These are phyloP conservation scores for Steccherinum ochraceum DNA, from an alignment of 768 basidiomycete species.

Conservation along the genomic window DNA sequence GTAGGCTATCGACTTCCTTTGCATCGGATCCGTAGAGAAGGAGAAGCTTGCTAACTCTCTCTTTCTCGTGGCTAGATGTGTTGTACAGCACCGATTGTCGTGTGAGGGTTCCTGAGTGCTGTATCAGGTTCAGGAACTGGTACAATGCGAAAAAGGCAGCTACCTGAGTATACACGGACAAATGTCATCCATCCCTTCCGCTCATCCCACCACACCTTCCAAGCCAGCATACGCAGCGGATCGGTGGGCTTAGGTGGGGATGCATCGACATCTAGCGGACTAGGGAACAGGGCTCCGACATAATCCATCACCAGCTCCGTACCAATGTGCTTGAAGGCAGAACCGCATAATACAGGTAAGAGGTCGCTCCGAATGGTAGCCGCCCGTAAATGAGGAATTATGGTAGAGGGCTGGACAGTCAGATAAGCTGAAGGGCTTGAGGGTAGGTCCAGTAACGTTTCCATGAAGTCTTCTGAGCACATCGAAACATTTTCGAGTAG, in stretches of 20 bases:
- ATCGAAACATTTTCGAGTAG: slow-evolving; percentile 77
- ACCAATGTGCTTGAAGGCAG: slow-evolving; percentile 75
- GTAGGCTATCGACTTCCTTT: slow-evolving; percentile 72
- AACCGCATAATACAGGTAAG: slow-evolving; percentile 78
- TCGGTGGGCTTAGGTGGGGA: slow-evolving; percentile 33
- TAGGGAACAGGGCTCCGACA: slow-evolving; percentile 71
- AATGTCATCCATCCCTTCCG: slow-evolving; percentile 90
- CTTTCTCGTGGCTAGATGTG: slow-evolving; percentile 58
- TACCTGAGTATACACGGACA: slow-evolving; percentile 83
- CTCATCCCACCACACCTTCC: slow-evolving; percentile 88
- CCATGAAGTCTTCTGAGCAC: slow-evolving; percentile 78
- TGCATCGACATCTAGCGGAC: slow-evolving; percentile 58
- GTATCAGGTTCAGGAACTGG: slow-evolving; percentile 6
- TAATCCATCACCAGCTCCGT: slow-evolving; percentile 80
- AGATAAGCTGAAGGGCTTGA: slow-evolving; percentile 61
- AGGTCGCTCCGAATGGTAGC: slow-evolving; percentile 61
- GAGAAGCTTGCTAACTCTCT: slow-evolving; percentile 68
- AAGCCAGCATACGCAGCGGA: slow-evolving; percentile 63
- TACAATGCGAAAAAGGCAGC: not conserved
- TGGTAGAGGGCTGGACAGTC: slow-evolving; percentile 39
- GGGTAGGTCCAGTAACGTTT: slow-evolving; percentile 52
- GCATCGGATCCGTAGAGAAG: slow-evolving; percentile 73
- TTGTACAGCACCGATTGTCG: slow-evolving; percentile 60
- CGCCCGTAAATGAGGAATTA: slow-evolving; percentile 60
- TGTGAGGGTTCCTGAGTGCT: slow-evolving; percentile 41